Evolutionary conservation across 1,284 basidiomycete species (phyloP).

Genomic region (Xerocomus tenax): DNA sequence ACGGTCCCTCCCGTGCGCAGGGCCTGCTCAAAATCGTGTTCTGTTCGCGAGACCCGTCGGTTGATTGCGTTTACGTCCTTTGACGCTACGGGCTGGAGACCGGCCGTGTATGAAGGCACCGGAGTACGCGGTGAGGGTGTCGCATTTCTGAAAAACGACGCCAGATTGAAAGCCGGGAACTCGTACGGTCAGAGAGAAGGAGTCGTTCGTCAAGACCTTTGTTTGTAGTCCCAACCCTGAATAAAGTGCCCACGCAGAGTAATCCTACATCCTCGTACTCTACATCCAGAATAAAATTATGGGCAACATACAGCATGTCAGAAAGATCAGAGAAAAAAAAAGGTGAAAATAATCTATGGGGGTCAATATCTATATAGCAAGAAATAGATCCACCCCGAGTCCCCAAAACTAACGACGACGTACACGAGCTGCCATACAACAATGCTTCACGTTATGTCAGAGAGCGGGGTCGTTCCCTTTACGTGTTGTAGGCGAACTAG

Average conservation of each 20-base stretch:
- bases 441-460: slow-evolving; percentile 7
- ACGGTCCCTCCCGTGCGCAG: slow-evolving; percentile 58
- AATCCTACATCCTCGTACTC: slow-evolving; percentile 24
- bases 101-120: slow-evolving; percentile 43
- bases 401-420: slow-evolving; percentile 1
- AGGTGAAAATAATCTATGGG: slow-evolving; percentile 28
- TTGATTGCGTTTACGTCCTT: slow-evolving; percentile 37
- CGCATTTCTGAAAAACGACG: slow-evolving; percentile 40
- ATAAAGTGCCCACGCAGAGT: slow-evolving; percentile 18
- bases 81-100: slow-evolving; percentile 48
- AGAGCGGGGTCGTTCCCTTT: slow-evolving; percentile 28
- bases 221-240: slow-evolving; percentile 19
- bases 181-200: too few relatives aligned
- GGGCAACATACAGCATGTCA: slow-evolving; percentile 26
- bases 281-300: slow-evolving; percentile 31
- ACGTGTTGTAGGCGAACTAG: slow-evolving; percentile 31
- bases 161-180: slow-evolving; percentile 27
- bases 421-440: slow-evolving; percentile 5
- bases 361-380: slow-evolving; percentile 28
- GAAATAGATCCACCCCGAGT: slow-evolving; percentile 25
- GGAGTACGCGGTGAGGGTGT: slow-evolving; percentile 38
- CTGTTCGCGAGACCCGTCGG: slow-evolving; percentile 56
- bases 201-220: too few relatives aligned
- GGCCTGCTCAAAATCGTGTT: slow-evolving; percentile 72
- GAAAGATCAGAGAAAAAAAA: slow-evolving; percentile 3